A percentile compares a stretch with the other conserved stretches of the same genome.
These are phyloP conservation scores for Rhodotorula kratochvilovae DNA, from an alignment of 768 basidiomycete genomes.

Conservation along the genomic window DNA sequence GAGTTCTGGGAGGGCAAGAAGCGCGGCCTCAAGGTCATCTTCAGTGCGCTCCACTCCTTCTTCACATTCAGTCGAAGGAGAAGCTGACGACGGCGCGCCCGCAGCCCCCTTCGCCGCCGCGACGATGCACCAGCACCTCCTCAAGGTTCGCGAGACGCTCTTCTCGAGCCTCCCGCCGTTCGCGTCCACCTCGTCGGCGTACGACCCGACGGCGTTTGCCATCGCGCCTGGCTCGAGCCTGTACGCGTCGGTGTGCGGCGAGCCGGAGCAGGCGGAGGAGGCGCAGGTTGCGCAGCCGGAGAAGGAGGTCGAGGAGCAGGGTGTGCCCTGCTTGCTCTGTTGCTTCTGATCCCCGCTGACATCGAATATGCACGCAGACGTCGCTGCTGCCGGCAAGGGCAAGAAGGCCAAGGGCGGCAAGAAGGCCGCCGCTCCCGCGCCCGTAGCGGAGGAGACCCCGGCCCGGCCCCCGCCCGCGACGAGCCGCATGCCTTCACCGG, in stretches of 20 bases:
- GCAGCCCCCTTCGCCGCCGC: conserved; percentile 50
- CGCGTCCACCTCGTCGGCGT: conserved; percentile 23
- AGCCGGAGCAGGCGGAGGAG: neutral
- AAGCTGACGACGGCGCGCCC: neutral
- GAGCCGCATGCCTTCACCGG: conserved; percentile 35
- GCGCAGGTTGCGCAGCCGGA: neutral
- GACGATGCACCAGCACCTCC: conserved; percentile 49
- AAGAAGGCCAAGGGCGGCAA: conserved; percentile 46
- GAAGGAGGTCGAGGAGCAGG: conserved; percentile 42
- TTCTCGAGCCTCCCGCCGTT: conserved; percentile 37
- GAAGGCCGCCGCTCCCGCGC: conserved; percentile 42
- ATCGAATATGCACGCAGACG: neutral
- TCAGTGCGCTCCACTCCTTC: conserved; percentile 44
- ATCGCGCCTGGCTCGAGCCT: conserved; percentile 35
- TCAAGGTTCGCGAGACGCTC: conserved; percentile 49
- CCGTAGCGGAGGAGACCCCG: conserved; percentile 29
- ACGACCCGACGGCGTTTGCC: conserved; percentile 41
- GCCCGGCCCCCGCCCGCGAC: conserved; percentile 19
- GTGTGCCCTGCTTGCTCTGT: conserved; percentile 8
- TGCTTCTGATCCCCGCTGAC: neutral
- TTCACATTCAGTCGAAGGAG: neutral
- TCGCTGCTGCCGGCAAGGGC: conserved; percentile 8
- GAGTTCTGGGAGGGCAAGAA: conserved; percentile 39
- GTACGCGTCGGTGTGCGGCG: conserved; percentile 24
- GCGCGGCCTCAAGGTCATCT: conserved; percentile 49